Conservation (phyloP, 2,329 filamentous ascomycete species). For the Elsinoe australis region DNA sequence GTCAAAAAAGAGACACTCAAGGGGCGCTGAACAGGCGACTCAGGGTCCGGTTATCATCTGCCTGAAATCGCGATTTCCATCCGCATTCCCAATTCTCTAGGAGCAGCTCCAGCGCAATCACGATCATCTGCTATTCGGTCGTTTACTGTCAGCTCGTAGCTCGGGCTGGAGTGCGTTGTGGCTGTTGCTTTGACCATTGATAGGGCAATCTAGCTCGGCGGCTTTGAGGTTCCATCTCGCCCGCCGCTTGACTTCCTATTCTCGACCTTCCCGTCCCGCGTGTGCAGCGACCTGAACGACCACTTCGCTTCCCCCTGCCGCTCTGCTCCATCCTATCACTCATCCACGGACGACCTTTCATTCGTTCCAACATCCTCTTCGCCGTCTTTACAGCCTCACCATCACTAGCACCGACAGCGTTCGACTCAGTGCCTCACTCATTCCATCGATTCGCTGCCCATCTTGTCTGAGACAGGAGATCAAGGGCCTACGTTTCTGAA, state of each 20-base stretch:
- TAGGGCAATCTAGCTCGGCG: background rate
- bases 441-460: background rate
- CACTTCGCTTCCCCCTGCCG: conserved; percentile 1
- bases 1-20: conserved; percentile 6
- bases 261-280: conserved; percentile 2
- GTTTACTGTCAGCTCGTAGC: conserved; percentile 12
- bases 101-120: background rate
- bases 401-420: background rate
- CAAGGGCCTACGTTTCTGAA: conserved; percentile 1
- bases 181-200: background rate
- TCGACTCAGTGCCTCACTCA: background rate
- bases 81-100: too few species aligned
- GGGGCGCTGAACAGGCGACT: background rate
- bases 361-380: background rate
- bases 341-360: background rate
- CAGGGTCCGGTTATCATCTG: background rate
- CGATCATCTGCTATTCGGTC: background rate
- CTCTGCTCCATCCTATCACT: background rate
- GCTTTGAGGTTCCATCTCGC: background rate
- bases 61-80: background rate
- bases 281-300: background rate
- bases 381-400: conserved; percentile 1
- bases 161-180: conserved; percentile 1
- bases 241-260: background rate
- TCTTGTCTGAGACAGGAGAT: conserved; percentile 9